These are phyloP conservation scores for Heterobasidion occidentale DNA, from an alignment of 1,284 basidiomycete species.

Conservation along the genomic window DNA sequence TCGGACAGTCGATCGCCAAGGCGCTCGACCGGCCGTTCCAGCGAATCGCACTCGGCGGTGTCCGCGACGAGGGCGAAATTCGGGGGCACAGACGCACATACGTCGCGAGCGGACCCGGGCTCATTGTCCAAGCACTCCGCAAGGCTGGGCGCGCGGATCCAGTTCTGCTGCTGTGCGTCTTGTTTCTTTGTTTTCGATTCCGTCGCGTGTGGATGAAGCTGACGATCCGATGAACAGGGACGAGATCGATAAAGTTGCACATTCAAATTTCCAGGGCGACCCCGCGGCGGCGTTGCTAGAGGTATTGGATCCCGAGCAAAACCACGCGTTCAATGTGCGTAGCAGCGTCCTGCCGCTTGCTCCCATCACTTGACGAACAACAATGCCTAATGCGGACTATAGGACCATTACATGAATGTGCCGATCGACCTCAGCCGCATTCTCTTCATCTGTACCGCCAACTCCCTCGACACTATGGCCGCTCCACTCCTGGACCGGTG, in stretches of 20 bases:
- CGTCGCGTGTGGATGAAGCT: not conserved
- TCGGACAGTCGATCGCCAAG: slow-evolving; percentile 82
- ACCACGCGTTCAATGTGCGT: slow-evolving; percentile 73
- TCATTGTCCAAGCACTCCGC: slow-evolving; percentile 83
- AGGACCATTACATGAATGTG: slow-evolving; percentile 91
- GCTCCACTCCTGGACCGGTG: slow-evolving; percentile 75
- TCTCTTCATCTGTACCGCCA: slow-evolving; percentile 86
- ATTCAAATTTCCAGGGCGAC: slow-evolving; percentile 83
- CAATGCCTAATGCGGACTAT: not conserved
- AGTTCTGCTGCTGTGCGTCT: slow-evolving; percentile 66
- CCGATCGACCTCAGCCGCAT: slow-evolving; percentile 85
- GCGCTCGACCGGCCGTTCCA: slow-evolving; percentile 83
- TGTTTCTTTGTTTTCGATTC: slow-evolving; percentile 13
- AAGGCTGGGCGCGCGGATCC: slow-evolving; percentile 80
- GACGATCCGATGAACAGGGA: slow-evolving; percentile 36
- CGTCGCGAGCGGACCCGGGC: slow-evolving; percentile 79
- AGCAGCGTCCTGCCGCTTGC: not conserved
- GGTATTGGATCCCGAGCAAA: slow-evolving; percentile 90
- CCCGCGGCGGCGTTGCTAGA: slow-evolving; percentile 83
- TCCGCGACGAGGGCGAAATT: slow-evolving; percentile 89
- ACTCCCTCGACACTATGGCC: slow-evolving; percentile 82
- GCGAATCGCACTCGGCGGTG: slow-evolving; percentile 87
- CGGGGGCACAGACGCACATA: slow-evolving; percentile 88
- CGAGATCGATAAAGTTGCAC: slow-evolving; percentile 86
- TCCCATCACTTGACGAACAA: not conserved